Conservation (phyloP, 2,329 filamentous ascomycete genomes). For the Alternaria conjuncta region DNA sequence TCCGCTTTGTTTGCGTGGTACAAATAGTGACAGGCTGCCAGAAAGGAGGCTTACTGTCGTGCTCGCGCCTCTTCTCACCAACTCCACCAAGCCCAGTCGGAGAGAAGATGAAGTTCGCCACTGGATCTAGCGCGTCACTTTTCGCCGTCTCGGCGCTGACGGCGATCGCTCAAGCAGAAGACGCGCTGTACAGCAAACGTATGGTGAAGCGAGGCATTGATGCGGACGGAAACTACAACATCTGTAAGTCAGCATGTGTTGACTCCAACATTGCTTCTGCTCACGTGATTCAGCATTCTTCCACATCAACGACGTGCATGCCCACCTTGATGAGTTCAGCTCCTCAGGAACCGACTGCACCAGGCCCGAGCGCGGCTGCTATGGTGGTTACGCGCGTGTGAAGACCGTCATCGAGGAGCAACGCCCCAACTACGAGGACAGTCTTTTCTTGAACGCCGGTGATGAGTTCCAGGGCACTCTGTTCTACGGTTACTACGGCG, state of each 20-base stretch:
- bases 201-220: constrained; percentile 42
- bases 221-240: constrained; percentile 43
- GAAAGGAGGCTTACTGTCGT: neutral
- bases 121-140: constrained; percentile 16
- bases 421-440: constrained; percentile 64
- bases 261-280: neutral
- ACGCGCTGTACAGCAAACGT: constrained; percentile 39
- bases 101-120: constrained; percentile 31
- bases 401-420: constrained; percentile 66
- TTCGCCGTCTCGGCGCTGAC: constrained; percentile 31
- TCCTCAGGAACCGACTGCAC: constrained; percentile 68
- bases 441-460: constrained; percentile 69
- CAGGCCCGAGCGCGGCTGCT: constrained; percentile 63
- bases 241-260: constrained; percentile 28
- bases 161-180: constrained; percentile 28
- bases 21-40: constrained; percentile 20
- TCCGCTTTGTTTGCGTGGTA: constrained; percentile 7
- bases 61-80: constrained; percentile 1
- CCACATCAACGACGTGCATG: constrained; percentile 73
- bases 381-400: constrained; percentile 69
- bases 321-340: constrained; percentile 69
- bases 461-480: constrained; percentile 74
- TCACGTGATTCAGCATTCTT: constrained; percentile 60
- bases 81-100: neutral
- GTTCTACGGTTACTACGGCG: constrained; percentile 70